Base-by-base conservation (phyloP, 495 filamentous ascomycete genomes). In the Hypoxylon crocopeplum region DNA sequence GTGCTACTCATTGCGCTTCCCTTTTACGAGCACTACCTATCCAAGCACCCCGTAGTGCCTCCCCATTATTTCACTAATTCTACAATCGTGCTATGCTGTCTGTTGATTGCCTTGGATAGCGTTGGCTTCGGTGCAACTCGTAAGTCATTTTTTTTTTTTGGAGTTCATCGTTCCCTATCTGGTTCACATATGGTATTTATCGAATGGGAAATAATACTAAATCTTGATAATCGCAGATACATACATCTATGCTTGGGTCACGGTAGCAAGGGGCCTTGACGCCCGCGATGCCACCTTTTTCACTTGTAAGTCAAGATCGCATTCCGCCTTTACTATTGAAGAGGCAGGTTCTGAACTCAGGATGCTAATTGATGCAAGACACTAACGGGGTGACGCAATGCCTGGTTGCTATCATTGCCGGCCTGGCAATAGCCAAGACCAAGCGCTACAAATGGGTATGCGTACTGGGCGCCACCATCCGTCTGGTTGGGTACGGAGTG, bases 161-260 rank as follows among this genome's bases (percentile, higher is more conserved):
- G n/a, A n/a, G n/a, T n/a, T n/a, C n/a, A n/a, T n/a, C n/a, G n/a
- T n/a, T n/a, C n/a, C n/a, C n/a, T n/a, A n/a, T n/a, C n/a, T n/a
- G n/a, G n/a, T n/a, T n/a, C n/a, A n/a, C n/a, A n/a, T n/a, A n/a
- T n/a, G n/a, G n/a, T n/a, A n/a, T n/a, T n/a, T n/a, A n/a, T n/a
- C n/a, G 20, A 8, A 27, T 41, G 3, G 19, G 16, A 47, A 32
- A n/a, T n/a, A 25, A 27, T 44, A 30, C 36, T 55, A 50, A 59
- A 38, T 30, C 3, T 6, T n/a, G 5, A 17, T 40, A 6, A 38
- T 33, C 67, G 75, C 54, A 42, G 64, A 70, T 37, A 75, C 77
- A 3, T 81, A 80, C 34, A 69, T 81, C 3, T 81, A 79, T 48
- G 58, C 77, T 25, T 80, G 77, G 77, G 70, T 67, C 0, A 75